Evolutionary conservation across 306 rosid genomes (phyloP), one percentile per base, ranked within the genome.

Genomic region (Crataegus laevigata): DNA sequence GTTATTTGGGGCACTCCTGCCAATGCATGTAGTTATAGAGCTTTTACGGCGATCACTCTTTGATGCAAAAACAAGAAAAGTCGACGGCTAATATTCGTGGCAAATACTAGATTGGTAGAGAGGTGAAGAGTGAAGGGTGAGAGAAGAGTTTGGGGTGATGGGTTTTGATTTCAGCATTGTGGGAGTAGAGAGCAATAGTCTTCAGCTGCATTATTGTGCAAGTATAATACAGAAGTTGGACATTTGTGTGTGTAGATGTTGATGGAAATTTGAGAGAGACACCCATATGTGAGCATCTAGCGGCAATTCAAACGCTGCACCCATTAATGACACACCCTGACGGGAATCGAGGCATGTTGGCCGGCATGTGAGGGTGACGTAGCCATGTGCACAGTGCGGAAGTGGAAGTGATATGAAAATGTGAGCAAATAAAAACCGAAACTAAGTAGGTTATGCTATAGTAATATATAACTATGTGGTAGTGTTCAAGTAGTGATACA

Each of bases 191-290:
- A 9, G 81, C 21, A 54, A 76, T 60, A 50, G 76, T 40, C 19
- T 83, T 51, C 66, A 83, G 75, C 69, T 76, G 71, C 87, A 83
- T 83, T 24, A 22, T 38, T 11, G 18, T 8, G 40, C 10, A 7
- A 36, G 40, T 7, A 1, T 36, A 36, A 36, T 36, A 10, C 40
- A 36, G 40, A 8, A 36, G 40, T 36, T 8, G 40, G 40, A 36
- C 40, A 36, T 36, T 8, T 26, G 40, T 15, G 67, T 29, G 11
- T 15, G 67, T 8, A 17, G 13, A 17, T 62, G 11, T 7, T 17
- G 67, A 29, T 36, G 40, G 40, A 36, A 36, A 36, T 0, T 8
- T 8, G 40, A 36, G 2, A 36, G 40, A 36, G 40, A 36, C 2
- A 10, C 40, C 40, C 10, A 36, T 2, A 36, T 10, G 40, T 6